Evolutionary conservation across 1,284 basidiomycete species (phyloP).

Genomic region (Mycena citricolor): DNA sequence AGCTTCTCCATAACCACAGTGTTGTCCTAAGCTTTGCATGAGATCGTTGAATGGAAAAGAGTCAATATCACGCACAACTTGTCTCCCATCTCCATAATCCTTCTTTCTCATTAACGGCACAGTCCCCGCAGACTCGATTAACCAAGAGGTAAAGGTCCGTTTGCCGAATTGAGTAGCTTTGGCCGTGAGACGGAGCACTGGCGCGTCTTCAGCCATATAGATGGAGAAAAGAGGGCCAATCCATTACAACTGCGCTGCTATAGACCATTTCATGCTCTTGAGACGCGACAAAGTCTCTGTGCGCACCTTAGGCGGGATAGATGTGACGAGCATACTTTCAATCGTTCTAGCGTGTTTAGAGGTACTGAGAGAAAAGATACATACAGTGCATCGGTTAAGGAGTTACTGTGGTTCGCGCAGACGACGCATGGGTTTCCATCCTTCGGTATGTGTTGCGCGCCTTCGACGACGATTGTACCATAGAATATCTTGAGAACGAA

Average conservation of each 20-base stretch:
- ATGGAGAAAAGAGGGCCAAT: not conserved
- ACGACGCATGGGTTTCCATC: conserved; percentile 73
- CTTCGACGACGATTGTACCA: conserved; percentile 84
- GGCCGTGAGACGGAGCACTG: conserved; percentile 78
- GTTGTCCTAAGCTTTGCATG: conserved; percentile 50
- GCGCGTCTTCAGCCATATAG: conserved; percentile 8
- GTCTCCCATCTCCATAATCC: conserved; percentile 53
- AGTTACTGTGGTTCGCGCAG: conserved; percentile 82
- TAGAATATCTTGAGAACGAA: conserved; percentile 87
- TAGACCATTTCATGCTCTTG: no score
- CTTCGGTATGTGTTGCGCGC: conserved; percentile 64
- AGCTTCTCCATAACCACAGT: conserved; percentile 64
- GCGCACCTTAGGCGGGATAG: conserved; percentile 67
- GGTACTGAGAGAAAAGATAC: conserved; percentile 27
- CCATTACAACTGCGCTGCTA: no score
- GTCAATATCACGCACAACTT: conserved; percentile 16
- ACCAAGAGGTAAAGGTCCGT: conserved; percentile 82
- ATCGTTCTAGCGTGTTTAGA: conserved; percentile 12
- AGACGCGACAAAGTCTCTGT: no score
- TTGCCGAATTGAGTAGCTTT: conserved; percentile 84
- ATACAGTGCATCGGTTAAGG: conserved; percentile 81
- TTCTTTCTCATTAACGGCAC: conserved; percentile 77
- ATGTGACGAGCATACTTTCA: conserved; percentile 62
- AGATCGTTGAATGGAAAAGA: not conserved
- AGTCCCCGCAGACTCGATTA: conserved; percentile 83